Conservation (phyloP, 257 asterid genomes). For the Gynochthodes officinalis region DNA sequence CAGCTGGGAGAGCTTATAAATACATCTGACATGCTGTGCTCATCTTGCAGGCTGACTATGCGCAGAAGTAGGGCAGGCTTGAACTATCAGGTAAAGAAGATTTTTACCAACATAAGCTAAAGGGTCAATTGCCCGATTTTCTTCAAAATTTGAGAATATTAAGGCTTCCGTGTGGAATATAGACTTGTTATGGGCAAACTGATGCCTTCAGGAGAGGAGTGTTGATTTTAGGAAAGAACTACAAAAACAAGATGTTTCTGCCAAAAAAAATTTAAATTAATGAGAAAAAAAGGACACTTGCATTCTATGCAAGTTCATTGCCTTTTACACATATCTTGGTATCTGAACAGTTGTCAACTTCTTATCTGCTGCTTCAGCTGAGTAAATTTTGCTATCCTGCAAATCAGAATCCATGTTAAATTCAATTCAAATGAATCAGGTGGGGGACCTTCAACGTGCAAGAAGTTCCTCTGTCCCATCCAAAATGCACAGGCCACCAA, state of each 20-base stretch:
- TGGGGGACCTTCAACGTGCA: constrained; percentile 18
- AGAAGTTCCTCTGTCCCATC: constrained; percentile 12
- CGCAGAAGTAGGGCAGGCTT: not conserved
- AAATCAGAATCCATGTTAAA: constrained; percentile 6
- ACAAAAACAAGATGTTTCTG: not conserved
- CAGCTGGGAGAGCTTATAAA: not conserved
- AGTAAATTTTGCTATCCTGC: constrained; percentile 24
- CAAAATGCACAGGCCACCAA: not conserved
- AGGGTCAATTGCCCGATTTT: not conserved
- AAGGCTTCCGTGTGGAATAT: too few species aligned
- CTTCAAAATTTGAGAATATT: too few species aligned
- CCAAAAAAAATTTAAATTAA: too few species aligned
- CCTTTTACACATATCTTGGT: constrained; percentile 11
- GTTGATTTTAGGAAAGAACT: constrained; percentile 4
- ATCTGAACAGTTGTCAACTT: constrained; percentile 19
- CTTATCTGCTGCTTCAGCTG: constrained; percentile 12
- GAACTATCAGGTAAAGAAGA: not conserved
- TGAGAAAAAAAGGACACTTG: too few species aligned
- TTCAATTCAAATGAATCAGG: constrained; percentile 10
- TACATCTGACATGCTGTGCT: not conserved
- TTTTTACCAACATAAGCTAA: not conserved
- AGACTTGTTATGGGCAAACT: too few species aligned
- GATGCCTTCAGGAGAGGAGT: constrained; percentile 14
- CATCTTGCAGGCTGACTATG: constrained; percentile 4
- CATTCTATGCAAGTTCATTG: too few species aligned